These are phyloP conservation scores for Mortierella sp. DNA, from an alignment of 371 early-diverging fungal species.

Conservation along the genomic window DNA sequence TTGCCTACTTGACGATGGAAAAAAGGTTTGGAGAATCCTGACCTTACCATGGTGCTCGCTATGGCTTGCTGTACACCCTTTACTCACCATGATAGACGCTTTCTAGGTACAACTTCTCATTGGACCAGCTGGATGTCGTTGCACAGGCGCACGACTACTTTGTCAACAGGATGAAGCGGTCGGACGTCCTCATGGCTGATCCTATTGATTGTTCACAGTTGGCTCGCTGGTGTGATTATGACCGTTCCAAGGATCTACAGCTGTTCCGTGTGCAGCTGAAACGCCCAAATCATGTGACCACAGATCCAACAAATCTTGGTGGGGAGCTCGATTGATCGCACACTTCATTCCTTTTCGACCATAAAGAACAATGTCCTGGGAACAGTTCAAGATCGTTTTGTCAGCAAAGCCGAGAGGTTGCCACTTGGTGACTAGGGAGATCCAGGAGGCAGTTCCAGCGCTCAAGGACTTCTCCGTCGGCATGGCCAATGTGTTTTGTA, in stretches of 20 bases:
- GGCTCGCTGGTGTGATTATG: slow-evolving; percentile 28
- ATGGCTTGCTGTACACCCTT: no score
- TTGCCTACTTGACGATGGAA: slow-evolving; percentile 36
- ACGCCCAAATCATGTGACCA: no score
- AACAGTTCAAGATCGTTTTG: slow-evolving; percentile 69
- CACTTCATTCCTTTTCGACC: background rate
- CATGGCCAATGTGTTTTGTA: slow-evolving; percentile 89
- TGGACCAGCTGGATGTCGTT: slow-evolving; percentile 32
- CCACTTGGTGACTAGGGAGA: slow-evolving; percentile 83
- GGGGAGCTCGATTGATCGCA: no score
- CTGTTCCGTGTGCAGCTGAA: no score
- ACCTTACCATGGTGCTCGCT: background rate
- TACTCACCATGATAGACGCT: no score
- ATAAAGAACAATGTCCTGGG: slow-evolving; percentile 65
- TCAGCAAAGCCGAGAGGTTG: slow-evolving; percentile 77
- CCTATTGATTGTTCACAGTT: slow-evolving; percentile 14
- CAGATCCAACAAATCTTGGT: no score
- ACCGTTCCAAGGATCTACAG: slow-evolving; percentile 32
- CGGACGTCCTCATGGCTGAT: slow-evolving; percentile 11
- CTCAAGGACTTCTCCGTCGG: slow-evolving; percentile 77
- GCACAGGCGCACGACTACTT: slow-evolving; percentile 46
- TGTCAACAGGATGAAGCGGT: slow-evolving; percentile 14
- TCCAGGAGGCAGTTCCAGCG: slow-evolving; percentile 71
- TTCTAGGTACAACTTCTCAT: slow-evolving; percentile 36
- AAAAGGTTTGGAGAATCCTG: slow-evolving; percentile 24